phyloP scores from a whole-genome alignment of 2,329 filamentous ascomycete species.

The Cordyceps cateniannulata region DNA sequence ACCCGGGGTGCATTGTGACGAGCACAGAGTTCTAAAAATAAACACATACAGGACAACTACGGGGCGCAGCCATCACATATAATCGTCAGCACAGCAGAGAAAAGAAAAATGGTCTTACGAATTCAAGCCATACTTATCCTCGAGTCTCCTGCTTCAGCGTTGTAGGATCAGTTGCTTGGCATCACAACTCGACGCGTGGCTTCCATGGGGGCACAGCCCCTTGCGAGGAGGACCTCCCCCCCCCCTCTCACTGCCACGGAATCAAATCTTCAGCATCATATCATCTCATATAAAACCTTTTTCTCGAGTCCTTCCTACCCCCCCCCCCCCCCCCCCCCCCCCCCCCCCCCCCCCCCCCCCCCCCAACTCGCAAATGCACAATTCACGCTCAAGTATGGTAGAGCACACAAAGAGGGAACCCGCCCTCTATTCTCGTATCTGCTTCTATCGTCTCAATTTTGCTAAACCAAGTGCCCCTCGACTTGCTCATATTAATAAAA shows the following conservation, averaged over 20 bases:
- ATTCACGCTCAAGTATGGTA: background rate
- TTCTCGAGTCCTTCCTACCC: background rate
- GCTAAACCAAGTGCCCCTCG: background rate
- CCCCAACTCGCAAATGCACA: background rate
- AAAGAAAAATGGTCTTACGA: too few species aligned
- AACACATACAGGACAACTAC: background rate
- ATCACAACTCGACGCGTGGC: background rate
- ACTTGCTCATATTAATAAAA: background rate
- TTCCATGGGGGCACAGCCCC: background rate
- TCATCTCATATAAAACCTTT: background rate
- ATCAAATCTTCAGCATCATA: background rate
- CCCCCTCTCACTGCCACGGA: background rate
- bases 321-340: too few species aligned
- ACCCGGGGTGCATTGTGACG: background rate
- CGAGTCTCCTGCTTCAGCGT: too few species aligned
- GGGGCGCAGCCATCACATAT: too few species aligned
- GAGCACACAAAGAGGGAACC: background rate
- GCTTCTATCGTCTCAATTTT: background rate
- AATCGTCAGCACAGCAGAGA: too few species aligned
- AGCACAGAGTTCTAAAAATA: slow-evolving; percentile 1
- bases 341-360: background rate
- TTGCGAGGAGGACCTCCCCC: background rate
- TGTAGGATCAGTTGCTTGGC: background rate
- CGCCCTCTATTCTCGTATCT: background rate
- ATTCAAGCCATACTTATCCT: too few species aligned